Base-by-base conservation (phyloP, 2,329 filamentous ascomycete genomes). In the Dothistroma pini region DNA sequence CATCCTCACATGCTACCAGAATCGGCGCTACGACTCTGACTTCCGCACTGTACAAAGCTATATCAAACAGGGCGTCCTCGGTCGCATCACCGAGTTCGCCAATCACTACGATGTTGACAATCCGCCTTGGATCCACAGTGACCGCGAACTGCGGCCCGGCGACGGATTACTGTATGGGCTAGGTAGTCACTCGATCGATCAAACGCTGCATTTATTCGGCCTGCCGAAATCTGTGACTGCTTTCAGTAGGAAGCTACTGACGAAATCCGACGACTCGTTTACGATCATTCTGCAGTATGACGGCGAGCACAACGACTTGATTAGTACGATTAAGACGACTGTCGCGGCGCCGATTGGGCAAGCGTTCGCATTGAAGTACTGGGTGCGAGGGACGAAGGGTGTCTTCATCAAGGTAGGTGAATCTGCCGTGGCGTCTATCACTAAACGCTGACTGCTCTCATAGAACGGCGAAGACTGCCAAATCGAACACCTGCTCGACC, bases 91-190 rank as follows among this genome's bases (percentile, higher is more conserved):
- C 1, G 71, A 74, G 38, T 74, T 71, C 58, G 71, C 74, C 49
- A 72, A 72, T 32, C 69, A 75, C 49, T 76, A 75, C 65, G 74
- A 76, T 58, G 60, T 80, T 44, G 77, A 78, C 38, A 74, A 73
- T 0, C 75, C 79, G 0, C 49, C 69, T 0, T 81, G 78, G 78
- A 65, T 80, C 0, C 60, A 69, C 65, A 0, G 58, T 56, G 5
- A 73, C 31, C 56, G 73, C 35, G 68, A 75, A 32, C 77, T 76
- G 50, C 68, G 64, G 0, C 75, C 76, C 0, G 79, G 79, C 0
- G 67, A 74, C 0, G 78, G 79, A 0, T 76, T 80, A 72, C 67
- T 76, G 0, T 81, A 77, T 62, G 79, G 75, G 0, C 71, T 80
- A 0, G 79, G 78, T 70, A 69, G 57, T 60, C 75, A 77, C 59